Conservation (phyloP, 2,329 filamentous ascomycete species). For the Neonectria punicea region DNA sequence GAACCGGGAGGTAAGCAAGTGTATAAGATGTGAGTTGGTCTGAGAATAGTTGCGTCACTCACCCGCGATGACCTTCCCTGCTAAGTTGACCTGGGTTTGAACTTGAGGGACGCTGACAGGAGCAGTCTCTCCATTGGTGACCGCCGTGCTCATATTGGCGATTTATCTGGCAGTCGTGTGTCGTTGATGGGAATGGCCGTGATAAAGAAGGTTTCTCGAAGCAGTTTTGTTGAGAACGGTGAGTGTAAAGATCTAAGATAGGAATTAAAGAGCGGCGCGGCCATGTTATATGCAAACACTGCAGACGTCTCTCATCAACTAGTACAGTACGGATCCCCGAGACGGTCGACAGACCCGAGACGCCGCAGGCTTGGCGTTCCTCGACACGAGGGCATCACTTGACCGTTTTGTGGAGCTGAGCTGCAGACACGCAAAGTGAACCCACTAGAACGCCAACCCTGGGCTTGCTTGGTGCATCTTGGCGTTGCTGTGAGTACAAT, state of each 20-base stretch:
- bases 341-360: slow-evolving; percentile 2
- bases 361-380: slow-evolving; percentile 8
- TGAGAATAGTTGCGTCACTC: neutral
- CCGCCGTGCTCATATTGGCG: slow-evolving; percentile 10
- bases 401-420: too few species aligned
- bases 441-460: too few species aligned
- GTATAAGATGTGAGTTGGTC: neutral
- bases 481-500: too few species aligned
- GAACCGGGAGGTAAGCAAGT: neutral
- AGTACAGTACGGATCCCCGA: too few species aligned
- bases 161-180: neutral
- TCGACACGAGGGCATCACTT: slow-evolving; percentile 16
- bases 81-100: slow-evolving; percentile 19
- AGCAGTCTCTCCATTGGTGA: neutral
- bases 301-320: too few species aligned
- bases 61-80: slow-evolving; percentile 23
- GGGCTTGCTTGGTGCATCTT: too few species aligned
- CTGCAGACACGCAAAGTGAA: too few species aligned
- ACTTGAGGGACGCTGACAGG: neutral
- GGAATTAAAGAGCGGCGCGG: too few species aligned
- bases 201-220: too few species aligned
- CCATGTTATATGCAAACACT: too few species aligned
- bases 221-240: too few species aligned
- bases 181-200: neutral
- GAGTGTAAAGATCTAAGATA: too few species aligned